phyloP scores from a whole-genome alignment of 2,329 filamentous ascomycete species.

The Aspergillus sp. region DNA sequence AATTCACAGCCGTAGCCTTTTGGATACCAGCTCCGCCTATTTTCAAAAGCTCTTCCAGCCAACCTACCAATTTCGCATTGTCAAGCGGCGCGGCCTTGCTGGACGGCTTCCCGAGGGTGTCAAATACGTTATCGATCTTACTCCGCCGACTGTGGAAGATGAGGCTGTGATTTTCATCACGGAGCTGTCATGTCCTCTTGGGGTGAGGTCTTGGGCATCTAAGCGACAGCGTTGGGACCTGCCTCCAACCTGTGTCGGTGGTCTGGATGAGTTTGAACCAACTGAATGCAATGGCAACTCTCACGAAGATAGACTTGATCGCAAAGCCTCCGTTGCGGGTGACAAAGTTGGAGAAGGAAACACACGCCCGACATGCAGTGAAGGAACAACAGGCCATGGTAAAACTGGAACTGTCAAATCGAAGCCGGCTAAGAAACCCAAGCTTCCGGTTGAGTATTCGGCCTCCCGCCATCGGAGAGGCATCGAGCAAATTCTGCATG shows the following conservation, averaged over 20 bases:
- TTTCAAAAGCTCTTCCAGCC: slow-evolving; percentile 23
- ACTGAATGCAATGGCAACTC: too few species aligned
- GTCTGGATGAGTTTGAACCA: slow-evolving; percentile 37
- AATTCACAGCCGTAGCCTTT: slow-evolving; percentile 24
- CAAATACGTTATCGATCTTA: slow-evolving; percentile 54
- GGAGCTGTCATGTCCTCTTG: slow-evolving; percentile 48
- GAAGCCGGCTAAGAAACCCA: neutral
- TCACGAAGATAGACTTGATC: too few species aligned
- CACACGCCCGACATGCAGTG: too few species aligned
- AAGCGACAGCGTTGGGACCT: slow-evolving; percentile 31
- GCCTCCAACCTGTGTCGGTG: slow-evolving; percentile 34
- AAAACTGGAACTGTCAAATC: neutral
- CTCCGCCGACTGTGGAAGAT: slow-evolving; percentile 52
- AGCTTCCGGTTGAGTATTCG: slow-evolving; percentile 48
- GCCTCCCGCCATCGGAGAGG: slow-evolving; percentile 53
- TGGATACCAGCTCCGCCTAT: slow-evolving; percentile 20
- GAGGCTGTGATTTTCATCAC: slow-evolving; percentile 52
- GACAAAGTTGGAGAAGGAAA: neutral
- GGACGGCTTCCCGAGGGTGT: slow-evolving; percentile 33
- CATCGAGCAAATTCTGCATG: slow-evolving; percentile 54
- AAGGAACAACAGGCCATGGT: too few species aligned
- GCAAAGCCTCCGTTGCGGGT: neutral
- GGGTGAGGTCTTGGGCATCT: slow-evolving; percentile 48
- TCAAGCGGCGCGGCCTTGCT: slow-evolving; percentile 20
- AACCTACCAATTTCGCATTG: slow-evolving; percentile 16